Base-by-base conservation (phyloP, 441 rosid species). In the Syzygium syzygioides region DNA sequence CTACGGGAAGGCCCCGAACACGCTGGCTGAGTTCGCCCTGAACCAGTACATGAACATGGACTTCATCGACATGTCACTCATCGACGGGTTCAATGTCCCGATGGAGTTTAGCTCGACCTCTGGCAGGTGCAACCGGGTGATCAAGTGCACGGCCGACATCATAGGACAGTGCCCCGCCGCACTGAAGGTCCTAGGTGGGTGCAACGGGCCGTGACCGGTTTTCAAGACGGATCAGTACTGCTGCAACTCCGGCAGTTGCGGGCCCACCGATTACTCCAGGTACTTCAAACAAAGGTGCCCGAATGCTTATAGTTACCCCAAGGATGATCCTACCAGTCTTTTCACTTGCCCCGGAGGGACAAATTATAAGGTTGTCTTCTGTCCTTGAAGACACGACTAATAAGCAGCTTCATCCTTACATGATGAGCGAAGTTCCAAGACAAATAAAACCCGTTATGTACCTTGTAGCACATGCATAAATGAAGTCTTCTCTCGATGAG, bases 1-100 rank as follows among this genome's bases (percentile, higher is more conserved):
- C 34, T 94, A 89, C 71, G 95, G 96, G 25, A 19, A 19, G 23
- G 89, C 96, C 30, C 95, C 95, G 0, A 95, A 94, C 89, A 95
- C 96, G 7, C 83, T 95, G 30, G 94, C 96, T 3, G 96, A 95
- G 85, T 95, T 88, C 54, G 87, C 94, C 2, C 90, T 95, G 1
- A 59, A 88, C 88, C 93, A 91, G 59, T 92, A 20, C 54, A 83
- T 87, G 11, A 86, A 90, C 89, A 20, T 89, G 76, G 96, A 95
- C 90, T 93, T 92, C 48, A 68, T 91, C 45, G 96, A 95, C 86
- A 94, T 94, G 0, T 95, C 96, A 1, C 89, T 93, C 4, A 92
- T 95, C 17, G 96, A 95, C 11, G 96, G 96, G n/a, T 95, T 94
- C 50, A 95, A 95, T n/a, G 90, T 95, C 60, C 95, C 95, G 0